phyloP scores from a whole-genome alignment of 306 rosid genomes.

The Prunus mira region DNA sequence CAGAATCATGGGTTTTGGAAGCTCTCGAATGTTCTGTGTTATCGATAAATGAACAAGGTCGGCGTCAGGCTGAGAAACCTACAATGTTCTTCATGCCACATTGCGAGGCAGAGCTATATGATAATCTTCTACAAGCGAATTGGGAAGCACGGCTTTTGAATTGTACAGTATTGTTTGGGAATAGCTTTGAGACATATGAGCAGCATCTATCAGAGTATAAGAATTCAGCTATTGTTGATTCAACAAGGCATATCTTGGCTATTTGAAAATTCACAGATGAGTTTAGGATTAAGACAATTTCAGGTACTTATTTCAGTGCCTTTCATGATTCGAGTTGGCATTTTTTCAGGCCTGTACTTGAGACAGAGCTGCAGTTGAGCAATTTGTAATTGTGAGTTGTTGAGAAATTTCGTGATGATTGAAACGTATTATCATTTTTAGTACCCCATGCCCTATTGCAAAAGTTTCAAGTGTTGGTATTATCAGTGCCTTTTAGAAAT shows the following conservation, averaged over 20 bases:
- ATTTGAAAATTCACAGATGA: constrained; percentile 44
- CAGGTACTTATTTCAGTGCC: constrained; percentile 71
- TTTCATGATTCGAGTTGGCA: constrained; percentile 94
- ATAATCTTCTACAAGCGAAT: constrained; percentile 72
- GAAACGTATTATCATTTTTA: background rate
- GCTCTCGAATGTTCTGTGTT: constrained; percentile 61
- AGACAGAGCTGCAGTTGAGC: constrained; percentile 32
- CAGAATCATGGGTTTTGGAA: constrained; percentile 53
- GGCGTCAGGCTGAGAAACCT: constrained; percentile 44
- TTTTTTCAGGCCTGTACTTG: constrained; percentile 50
- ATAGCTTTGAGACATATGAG: constrained; percentile 73
- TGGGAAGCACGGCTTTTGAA: constrained; percentile 58
- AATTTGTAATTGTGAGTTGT: constrained; percentile 23
- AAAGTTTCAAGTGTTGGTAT: too few relatives aligned
- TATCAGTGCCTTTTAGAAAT: too few relatives aligned
- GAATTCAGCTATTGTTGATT: constrained; percentile 35
- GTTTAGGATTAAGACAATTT: constrained; percentile 46
- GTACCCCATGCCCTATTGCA: too few relatives aligned
- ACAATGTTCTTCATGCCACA: constrained; percentile 79
- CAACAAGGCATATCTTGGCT: constrained; percentile 44
- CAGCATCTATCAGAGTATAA: constrained; percentile 46
- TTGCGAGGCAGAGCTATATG: constrained; percentile 73
- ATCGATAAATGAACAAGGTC: constrained; percentile 65
- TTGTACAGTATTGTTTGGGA: constrained; percentile 64
- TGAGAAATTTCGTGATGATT: background rate